phyloP scores from a whole-genome alignment of 305 asterid genomes.

The Monarda citriodora region DNA sequence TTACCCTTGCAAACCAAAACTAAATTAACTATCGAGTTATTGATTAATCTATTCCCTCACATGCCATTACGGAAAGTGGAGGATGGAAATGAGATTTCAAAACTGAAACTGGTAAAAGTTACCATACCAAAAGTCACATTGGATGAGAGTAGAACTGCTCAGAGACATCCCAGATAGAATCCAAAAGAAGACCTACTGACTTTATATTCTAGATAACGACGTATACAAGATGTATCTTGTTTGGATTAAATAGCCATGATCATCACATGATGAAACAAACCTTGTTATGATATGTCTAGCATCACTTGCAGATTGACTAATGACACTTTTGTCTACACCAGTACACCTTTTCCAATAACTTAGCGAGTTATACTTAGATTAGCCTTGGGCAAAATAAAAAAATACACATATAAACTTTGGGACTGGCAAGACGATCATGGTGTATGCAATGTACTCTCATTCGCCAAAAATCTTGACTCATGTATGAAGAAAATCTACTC shows the following conservation, averaged over 20 bases:
- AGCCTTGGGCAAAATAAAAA: not conserved
- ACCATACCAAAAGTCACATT: not conserved
- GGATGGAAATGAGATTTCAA: not conserved
- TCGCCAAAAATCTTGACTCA: not conserved
- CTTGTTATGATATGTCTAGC: conserved; percentile 1
- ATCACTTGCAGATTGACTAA: conserved; percentile 4
- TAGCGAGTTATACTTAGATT: conserved; percentile 8
- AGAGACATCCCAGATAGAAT: conserved; percentile 8
- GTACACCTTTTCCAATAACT: not conserved
- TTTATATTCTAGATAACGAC: not conserved
- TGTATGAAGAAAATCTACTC: not conserved
- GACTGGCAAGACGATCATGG: not conserved
- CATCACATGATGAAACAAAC: conserved; percentile 3
- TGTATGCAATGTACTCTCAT: not conserved
- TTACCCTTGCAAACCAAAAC: not conserved
- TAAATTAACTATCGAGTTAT: not conserved
- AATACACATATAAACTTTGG: not conserved
- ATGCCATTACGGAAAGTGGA: conserved; percentile 10
- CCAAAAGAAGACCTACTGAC: not conserved
- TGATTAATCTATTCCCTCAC: not conserved
- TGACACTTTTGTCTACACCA: not conserved
- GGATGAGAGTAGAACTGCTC: not conserved
- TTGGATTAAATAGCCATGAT: not conserved
- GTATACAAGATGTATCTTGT: not conserved
- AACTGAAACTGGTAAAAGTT: not conserved